Evolutionary conservation across 1,284 basidiomycete species (phyloP), one percentile per base, ranked within the genome.

Genomic region (Neotropicomus parvogracilis): DNA sequence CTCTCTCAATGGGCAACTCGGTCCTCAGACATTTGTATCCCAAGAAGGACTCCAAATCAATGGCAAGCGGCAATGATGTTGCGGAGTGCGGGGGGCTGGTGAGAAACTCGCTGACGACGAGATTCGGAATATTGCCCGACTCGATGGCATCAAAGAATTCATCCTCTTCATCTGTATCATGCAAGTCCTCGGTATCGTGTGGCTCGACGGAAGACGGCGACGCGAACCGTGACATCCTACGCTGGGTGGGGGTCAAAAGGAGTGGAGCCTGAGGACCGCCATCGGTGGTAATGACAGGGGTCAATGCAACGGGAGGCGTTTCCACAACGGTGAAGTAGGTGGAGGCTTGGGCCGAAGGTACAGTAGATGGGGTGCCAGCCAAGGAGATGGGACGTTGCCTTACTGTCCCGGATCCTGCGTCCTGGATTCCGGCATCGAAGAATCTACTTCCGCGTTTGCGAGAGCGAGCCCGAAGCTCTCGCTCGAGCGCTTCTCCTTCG

Each of bases 111-210:
- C 80, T 77, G 20, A 93, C 75, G 34, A 87, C 70, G 5, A 93
- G 74, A 55, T 88, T 84, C 6, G 90, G 88, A 0, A 95, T 71
- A 26, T 75, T 79, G 46, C 86, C 88, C 10, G 83, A 72, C 63
- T 98, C 95, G 61, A 97, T 94, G 16, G 95, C 94, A 65, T 98
- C 95, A 62, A 97, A 98, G 71, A 98, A 98, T 69, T 98, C 94
- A 70, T 98, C 94, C 61, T 95, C 92, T 44, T 91, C 90, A 55
- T 95, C 92, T 1, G 87, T 88, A 38, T 86, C 85, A 29, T 64
- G 65, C 0, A 73, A 71, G 1, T 75, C 75, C 1, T 76, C 73
- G 0, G 71, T 69, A 10, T 74, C 74, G 14, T 48, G 57, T 32
- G 52, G 29, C 6, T 16, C 9, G 1, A 20, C 38, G 16, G 46